Evolutionary conservation across 495 filamentous ascomycete genomes (phyloP).

Genomic region (Ascodesmis nigricans): DNA sequence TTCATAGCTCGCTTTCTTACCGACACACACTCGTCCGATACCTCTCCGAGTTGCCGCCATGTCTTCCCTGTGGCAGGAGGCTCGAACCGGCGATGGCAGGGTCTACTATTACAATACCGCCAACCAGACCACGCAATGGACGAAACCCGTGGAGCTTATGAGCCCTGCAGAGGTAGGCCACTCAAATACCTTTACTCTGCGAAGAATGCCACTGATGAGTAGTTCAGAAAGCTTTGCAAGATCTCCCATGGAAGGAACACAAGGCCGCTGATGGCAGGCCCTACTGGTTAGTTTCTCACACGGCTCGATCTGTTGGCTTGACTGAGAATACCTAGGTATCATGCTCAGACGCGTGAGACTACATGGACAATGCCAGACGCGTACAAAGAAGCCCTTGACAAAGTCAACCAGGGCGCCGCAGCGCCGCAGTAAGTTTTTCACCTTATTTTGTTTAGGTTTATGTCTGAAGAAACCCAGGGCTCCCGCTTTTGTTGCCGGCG

Average conservation of each 20-base stretch:
- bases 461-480: slow-evolving; percentile 33
- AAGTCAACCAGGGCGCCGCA: slow-evolving; percentile 25
- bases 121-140: slow-evolving; percentile 83
- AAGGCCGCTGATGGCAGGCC: slow-evolving; percentile 64
- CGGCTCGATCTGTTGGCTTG: not conserved
- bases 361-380: slow-evolving; percentile 85
- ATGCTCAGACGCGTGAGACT: slow-evolving; percentile 75
- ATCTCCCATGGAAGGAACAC: slow-evolving; percentile 85
- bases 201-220: not conserved
- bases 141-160: slow-evolving; percentile 79
- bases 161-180: slow-evolving; percentile 53
- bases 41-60: slow-evolving; percentile 25
- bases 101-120: slow-evolving; percentile 82
- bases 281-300: slow-evolving; percentile 42
- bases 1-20: slow-evolving; percentile 13
- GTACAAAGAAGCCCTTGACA: slow-evolving; percentile 48
- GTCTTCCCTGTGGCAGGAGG: slow-evolving; percentile 59
- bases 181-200: not conserved
- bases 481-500: slow-evolving; percentile 18
- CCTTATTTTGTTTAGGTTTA: too few species aligned
- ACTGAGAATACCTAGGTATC: slow-evolving; percentile 27
- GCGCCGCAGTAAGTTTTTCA: too few species aligned
- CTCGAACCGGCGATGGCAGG: slow-evolving; percentile 55
- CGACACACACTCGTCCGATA: slow-evolving; percentile 14
- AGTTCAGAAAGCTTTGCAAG: slow-evolving; percentile 38